Percentiles rank a stretch among this genome's conserved stretches.
Evolutionary conservation across 352 stramenopile genomes (phyloP).

Genomic region (Phytopythium montanum): DNA sequence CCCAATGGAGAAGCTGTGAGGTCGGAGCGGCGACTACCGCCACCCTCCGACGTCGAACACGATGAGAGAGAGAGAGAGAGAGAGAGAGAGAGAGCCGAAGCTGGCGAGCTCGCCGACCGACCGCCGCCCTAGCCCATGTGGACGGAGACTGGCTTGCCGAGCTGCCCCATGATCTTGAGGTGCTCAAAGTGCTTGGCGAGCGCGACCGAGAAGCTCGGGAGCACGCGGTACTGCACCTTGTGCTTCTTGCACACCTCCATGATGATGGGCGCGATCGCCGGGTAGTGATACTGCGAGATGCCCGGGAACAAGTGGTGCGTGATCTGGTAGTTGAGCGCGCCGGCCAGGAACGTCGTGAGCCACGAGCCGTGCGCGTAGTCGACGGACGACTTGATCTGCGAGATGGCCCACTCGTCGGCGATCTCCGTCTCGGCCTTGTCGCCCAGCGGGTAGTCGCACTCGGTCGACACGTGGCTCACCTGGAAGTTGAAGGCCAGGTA

Average conservation of each 20-base stretch:
- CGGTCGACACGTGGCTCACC: slow-evolving; percentile 87
- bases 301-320: slow-evolving; percentile 92
- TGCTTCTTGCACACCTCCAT: slow-evolving; percentile 92
- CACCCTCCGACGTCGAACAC: neutral
- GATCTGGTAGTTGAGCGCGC: slow-evolving; percentile 97
- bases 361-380: slow-evolving; percentile 88
- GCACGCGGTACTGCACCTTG: slow-evolving; percentile 90
- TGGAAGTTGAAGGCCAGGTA: slow-evolving; percentile 95
- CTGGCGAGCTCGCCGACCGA: too few relatives aligned
- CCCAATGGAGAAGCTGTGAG: neutral
- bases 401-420: slow-evolving; percentile 90
- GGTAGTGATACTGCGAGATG: slow-evolving; percentile 94
- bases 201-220: slow-evolving; percentile 77
- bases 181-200: slow-evolving; percentile 86
- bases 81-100: neutral
- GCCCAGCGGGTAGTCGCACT: slow-evolving; percentile 85
- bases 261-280: slow-evolving; percentile 91
- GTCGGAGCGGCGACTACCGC: neutral
- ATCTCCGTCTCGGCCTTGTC: slow-evolving; percentile 59
- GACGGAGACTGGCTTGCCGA: slow-evolving; percentile 71
- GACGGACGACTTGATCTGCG: slow-evolving; percentile 93
- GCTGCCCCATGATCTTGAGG: slow-evolving; percentile 86
- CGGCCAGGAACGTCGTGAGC: slow-evolving; percentile 91
- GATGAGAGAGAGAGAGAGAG: neutral
- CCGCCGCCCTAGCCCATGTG: slow-evolving; percentile 79